Evolutionary conservation across 495 filamentous ascomycete species (phyloP), one percentile per base, ranked within the genome.

Genomic region (Aspergillus hancockii): DNA sequence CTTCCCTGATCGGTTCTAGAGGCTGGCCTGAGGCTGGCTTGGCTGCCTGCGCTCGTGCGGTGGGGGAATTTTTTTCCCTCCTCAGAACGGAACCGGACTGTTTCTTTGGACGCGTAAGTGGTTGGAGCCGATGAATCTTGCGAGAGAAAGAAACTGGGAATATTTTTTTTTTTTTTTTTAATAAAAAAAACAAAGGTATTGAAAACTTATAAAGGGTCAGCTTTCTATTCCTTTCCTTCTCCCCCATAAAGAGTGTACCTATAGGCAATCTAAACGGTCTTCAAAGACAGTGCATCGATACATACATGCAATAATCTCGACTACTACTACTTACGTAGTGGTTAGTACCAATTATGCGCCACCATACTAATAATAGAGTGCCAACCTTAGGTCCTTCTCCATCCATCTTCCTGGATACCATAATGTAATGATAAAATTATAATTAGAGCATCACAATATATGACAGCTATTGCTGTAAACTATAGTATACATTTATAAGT

Each of bases 91-190:
- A 66, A 58, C 66, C 60, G 61, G 56, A 41, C 55, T 59, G 55
- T 54, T 61, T 63, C 58, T n/a, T n/a, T 63, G 61, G 66, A 69
- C 63, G 66, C 66, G 66, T 68, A 59, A 64, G 56, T 62, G 51
- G 60, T 50, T 59, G 52, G 32, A 59, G 61, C 46, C 59, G 21
- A 47, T 41, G 38, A 36, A 5, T 36, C 38, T 41, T 41, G 3
- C 10, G 16, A n/a, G 38, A 2, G 14, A 7, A 41, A 6, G 38
- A 18, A 41, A 32, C 6, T 5, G 31, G 31, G 38, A 43, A 43
- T 9, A 43, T 43, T 43, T 43, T 43, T 14, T 7, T 9, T 9
- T 4, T 9, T 9, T 4, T 7, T 43, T 18, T 43, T 9, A 18
- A 43, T 32, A 32, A 32, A 32, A 6, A 32, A 32, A 32, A 32